phyloP scores from a whole-genome alignment of 805 yeast species.

The Starmerella kuoi region DNA sequence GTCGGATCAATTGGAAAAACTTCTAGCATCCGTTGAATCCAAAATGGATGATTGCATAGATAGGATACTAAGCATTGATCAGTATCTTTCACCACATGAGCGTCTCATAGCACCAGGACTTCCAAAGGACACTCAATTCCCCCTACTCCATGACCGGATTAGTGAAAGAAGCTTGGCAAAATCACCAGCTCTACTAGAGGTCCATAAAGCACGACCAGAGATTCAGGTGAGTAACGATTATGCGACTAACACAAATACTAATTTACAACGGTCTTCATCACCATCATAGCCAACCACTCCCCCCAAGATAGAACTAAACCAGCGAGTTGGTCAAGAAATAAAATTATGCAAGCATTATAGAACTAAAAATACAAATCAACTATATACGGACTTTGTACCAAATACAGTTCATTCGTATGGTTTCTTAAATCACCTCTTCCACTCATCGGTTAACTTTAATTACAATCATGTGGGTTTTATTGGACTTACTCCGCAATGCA shows the following conservation, averaged over 20 bases:
- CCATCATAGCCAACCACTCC: no score
- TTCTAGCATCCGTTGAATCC: slow-evolving; percentile 4
- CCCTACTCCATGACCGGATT: slow-evolving; percentile 4
- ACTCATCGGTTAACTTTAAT: no score
- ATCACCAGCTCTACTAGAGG: not conserved
- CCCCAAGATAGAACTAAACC: no score
- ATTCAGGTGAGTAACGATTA: not conserved
- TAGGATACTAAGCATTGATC: slow-evolving; percentile 4
- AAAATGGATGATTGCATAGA: slow-evolving; percentile 5
- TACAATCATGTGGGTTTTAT: no score
- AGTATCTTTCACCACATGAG: slow-evolving; percentile 4
- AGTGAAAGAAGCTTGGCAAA: not conserved
- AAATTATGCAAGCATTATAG: no score
- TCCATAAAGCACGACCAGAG: not conserved
- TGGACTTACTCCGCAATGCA: no score
- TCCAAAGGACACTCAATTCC: slow-evolving; percentile 1
- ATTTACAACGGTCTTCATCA: no score
- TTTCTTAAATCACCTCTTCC: no score
- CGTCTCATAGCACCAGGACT: slow-evolving; percentile 5
- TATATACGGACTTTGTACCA: no score
- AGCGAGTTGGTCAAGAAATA: no score
- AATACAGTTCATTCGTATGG: no score
- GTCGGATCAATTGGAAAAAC: slow-evolving; percentile 1
- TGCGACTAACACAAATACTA: not conserved
- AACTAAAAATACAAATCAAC: no score